These are phyloP conservation scores for Westerdykella ornata DNA, from an alignment of 2,329 filamentous ascomycete species.

Conservation along the genomic window DNA sequence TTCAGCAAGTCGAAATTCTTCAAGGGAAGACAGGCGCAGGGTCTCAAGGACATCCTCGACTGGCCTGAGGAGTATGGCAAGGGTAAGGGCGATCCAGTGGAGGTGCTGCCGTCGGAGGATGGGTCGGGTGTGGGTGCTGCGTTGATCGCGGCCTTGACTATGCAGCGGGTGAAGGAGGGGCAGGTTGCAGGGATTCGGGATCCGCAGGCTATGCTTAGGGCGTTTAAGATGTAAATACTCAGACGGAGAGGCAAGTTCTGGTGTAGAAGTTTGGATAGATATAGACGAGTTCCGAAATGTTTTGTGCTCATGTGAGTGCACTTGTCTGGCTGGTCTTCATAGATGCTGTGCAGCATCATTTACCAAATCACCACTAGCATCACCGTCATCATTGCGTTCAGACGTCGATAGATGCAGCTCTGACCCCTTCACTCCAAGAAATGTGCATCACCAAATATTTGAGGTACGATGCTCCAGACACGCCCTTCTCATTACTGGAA, in stretches of 20 bases:
- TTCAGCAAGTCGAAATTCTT: conserved; percentile 99
- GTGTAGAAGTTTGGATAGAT: conserved; percentile 6
- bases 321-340: no score
- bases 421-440: no score
- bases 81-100: conserved; percentile 62
- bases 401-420: no score
- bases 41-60: conserved; percentile 90
- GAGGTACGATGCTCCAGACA: no score
- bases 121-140: conserved; percentile 96
- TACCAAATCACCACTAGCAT: no score
- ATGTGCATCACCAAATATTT: no score
- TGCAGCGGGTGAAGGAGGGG: conserved; percentile 56
- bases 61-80: conserved; percentile 74
- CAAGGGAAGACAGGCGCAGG: conserved; percentile 82
- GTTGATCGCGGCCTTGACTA: conserved; percentile 70
- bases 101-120: conserved; percentile 86
- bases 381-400: no score
- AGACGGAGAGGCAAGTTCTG: not conserved
- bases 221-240: conserved; percentile 6
- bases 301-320: no score
- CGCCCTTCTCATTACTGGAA: no score
- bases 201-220: conserved; percentile 39
- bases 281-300: conserved; percentile 6
- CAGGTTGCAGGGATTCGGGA: conserved; percentile 54
- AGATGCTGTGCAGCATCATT: no score